Evolutionary conservation across 208 protist species (phyloP).

Genomic region (Angomonas deanei): DNA sequence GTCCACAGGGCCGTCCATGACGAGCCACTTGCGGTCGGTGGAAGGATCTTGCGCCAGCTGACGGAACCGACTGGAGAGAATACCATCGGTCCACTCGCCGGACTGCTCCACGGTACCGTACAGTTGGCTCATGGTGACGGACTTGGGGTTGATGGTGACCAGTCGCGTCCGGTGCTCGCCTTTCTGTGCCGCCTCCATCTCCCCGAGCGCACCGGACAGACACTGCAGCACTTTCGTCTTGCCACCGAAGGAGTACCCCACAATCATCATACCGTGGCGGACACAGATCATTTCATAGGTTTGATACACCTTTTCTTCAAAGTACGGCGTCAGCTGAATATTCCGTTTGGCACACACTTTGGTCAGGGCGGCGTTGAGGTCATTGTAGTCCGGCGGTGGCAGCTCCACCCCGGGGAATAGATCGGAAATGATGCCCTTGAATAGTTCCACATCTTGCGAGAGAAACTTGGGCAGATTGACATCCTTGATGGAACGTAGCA

Average conservation of each 20-base stretch:
- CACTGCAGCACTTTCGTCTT: conserved; percentile 89
- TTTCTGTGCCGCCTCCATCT: conserved; percentile 59
- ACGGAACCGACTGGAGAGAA: conserved; percentile 93
- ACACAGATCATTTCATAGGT: conserved; percentile 97
- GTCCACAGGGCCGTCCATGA: conserved; percentile 97
- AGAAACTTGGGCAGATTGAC: conserved; percentile 95
- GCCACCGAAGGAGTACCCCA: conserved; percentile 92
- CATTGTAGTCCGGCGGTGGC: conserved; percentile 86
- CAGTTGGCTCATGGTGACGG: conserved; percentile 93
- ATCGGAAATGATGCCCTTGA: conserved; percentile 94
- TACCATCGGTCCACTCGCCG: conserved; percentile 97
- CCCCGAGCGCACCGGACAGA: conserved; percentile 78
- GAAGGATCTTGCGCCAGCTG: conserved; percentile 78
- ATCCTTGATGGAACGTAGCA: conserved; percentile 94
- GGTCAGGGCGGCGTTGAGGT: conserved; percentile 71
- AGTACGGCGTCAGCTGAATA: conserved; percentile 88
- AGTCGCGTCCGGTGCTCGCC: conserved; percentile 82
- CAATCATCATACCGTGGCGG: conserved; percentile 97
- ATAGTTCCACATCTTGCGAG: conserved; percentile 94
- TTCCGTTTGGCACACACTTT: conserved; percentile 55
- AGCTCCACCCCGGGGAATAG: conserved; percentile 90
- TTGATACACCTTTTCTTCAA: conserved; percentile 88
- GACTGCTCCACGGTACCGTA: conserved; percentile 95
- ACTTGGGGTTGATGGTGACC: conserved; percentile 94
- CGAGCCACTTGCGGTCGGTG: conserved; percentile 91